Conservation (phyloP, 805 yeast species). For the Lachancea sp. region DNA sequence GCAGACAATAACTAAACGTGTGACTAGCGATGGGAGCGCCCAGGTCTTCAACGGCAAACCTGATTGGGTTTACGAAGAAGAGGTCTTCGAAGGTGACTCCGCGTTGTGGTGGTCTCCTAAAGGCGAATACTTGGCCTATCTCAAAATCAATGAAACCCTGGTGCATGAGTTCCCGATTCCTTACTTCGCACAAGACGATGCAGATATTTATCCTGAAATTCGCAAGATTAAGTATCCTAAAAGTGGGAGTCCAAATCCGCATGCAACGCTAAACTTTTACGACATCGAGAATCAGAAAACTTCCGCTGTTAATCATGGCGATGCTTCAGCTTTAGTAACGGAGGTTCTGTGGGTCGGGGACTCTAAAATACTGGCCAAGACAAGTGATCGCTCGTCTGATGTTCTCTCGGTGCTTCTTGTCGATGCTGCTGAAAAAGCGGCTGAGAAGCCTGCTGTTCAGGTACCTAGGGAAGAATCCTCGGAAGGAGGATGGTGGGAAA, state of each 20-base stretch:
- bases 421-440: slow-evolving; percentile 35
- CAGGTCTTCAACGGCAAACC: slow-evolving; percentile 80
- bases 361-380: slow-evolving; percentile 44
- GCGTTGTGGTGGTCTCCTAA: slow-evolving; percentile 87
- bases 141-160: slow-evolving; percentile 63
- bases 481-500: slow-evolving; percentile 71
- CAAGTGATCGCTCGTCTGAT: slow-evolving; percentile 64
- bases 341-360: slow-evolving; percentile 69
- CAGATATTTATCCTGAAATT: slow-evolving; percentile 54
- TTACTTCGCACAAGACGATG: slow-evolving; percentile 55
- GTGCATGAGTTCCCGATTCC: slow-evolving; percentile 73
- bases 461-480: slow-evolving; percentile 44
- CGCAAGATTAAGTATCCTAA: slow-evolving; percentile 71
- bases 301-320: slow-evolving; percentile 39
- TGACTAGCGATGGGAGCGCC: slow-evolving; percentile 66
- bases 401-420: slow-evolving; percentile 50
- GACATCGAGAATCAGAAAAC: slow-evolving; percentile 29
- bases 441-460: slow-evolving; percentile 27
- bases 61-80: slow-evolving; percentile 94
- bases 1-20: slow-evolving; percentile 34
- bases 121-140: slow-evolving; percentile 56
- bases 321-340: slow-evolving; percentile 46
- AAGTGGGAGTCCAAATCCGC: slow-evolving; percentile 73
- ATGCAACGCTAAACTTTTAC: slow-evolving; percentile 47
- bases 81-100: slow-evolving; percentile 61